Conservation (phyloP, 345 rosid species). For the Lepidium aucheri region DNA sequence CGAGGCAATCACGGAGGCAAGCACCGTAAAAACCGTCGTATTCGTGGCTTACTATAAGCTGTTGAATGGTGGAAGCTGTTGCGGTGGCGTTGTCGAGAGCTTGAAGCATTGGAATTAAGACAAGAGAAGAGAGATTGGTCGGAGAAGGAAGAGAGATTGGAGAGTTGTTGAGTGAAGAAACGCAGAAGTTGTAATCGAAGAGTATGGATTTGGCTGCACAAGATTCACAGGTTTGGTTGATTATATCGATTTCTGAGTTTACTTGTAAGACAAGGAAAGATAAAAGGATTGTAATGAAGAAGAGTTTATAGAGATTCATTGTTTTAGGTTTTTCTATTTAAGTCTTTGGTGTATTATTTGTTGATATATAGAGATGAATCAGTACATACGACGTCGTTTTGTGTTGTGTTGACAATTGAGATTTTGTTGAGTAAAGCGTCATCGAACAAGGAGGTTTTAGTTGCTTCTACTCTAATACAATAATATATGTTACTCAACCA, state of each 20-base stretch:
- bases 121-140: conserved; percentile 47
- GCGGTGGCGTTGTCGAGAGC: conserved; percentile 49
- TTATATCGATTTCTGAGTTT: conserved; percentile 21
- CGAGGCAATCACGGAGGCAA: conserved; percentile 44
- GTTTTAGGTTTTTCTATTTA: background rate
- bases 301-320: conserved; percentile 15
- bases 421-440: conserved; percentile 21
- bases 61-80: conserved; percentile 34
- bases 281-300: background rate
- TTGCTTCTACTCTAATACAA: conserved; percentile 22
- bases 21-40: conserved; percentile 21
- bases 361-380: background rate
- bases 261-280: conserved; percentile 6
- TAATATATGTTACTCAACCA: background rate
- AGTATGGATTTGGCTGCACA: conserved; percentile 31
- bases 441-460: background rate
- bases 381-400: background rate
- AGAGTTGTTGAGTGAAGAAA: conserved; percentile 33
- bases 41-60: conserved; percentile 17
- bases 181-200: conserved; percentile 37
- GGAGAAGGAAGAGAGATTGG: conserved; percentile 35
- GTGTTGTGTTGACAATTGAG: background rate
- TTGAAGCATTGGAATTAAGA: conserved; percentile 43
- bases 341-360: background rate
- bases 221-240: conserved; percentile 37